Conservation (phyloP, 768 basidiomycete genomes). For the Rhodocollybia butyracea region DNA sequence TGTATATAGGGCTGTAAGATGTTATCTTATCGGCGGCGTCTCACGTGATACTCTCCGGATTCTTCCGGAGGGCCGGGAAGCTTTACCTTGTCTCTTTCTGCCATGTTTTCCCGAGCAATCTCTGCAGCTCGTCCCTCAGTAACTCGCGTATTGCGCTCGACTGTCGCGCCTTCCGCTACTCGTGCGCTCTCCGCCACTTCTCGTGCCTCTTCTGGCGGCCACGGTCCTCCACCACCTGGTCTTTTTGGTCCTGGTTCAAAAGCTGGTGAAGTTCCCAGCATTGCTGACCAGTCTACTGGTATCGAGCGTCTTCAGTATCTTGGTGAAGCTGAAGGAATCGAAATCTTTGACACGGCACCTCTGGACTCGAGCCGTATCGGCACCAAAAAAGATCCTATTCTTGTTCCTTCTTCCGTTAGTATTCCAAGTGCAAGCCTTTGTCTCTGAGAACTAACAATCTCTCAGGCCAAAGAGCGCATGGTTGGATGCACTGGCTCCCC, state of each 20-base stretch:
- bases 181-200: conserved; percentile 62
- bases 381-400: conserved; percentile 82
- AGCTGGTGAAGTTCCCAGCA: conserved; percentile 73
- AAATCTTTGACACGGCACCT: conserved; percentile 86
- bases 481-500: conserved; percentile 95
- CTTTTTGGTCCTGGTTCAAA: conserved; percentile 73
- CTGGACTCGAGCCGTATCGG: conserved; percentile 84
- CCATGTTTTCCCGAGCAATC: conserved; percentile 13
- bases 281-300: conserved; percentile 91
- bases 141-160: conserved; percentile 9
- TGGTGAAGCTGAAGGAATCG: conserved; percentile 82
- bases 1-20: too few relatives aligned
- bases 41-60: not conserved
- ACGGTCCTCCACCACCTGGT: conserved; percentile 54
- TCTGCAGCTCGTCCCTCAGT: conserved; percentile 11
- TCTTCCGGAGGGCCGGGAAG: not conserved
- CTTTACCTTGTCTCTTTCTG: not conserved
- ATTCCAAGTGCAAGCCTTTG: not conserved
- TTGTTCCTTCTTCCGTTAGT: conserved; percentile 84
- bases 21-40: not conserved
- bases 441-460: not conserved
- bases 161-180: conserved; percentile 21
- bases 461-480: conserved; percentile 74
- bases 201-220: conserved; percentile 52
- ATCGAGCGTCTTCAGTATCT: conserved; percentile 93